Evolutionary conservation across 139 green algal genomes (phyloP), one percentile per base, ranked within the genome.

Genomic region (Mychonastes homosphaera): DNA sequence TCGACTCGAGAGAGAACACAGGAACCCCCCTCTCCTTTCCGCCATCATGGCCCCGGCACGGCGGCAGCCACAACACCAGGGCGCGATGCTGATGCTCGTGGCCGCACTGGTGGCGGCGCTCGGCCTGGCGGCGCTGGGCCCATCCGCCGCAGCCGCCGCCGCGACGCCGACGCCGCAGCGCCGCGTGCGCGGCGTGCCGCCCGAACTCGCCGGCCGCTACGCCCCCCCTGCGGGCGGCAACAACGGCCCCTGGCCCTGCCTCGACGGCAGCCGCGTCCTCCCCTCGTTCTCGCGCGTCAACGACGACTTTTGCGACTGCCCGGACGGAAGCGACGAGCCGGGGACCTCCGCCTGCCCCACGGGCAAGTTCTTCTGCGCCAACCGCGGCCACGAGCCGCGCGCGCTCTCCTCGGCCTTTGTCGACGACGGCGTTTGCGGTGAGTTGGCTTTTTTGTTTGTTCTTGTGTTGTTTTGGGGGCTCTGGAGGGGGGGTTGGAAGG

Each of bases 221-320:
- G 33, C 57, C 12, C 51, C 58, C 7, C 21, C 44, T n/a, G n/a
- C n/a, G n/a, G n/a, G n/a, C n/a, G n/a, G n/a, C n/a, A n/a, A n/a
- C 0, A 55, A 58, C 0, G 63, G 60, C 12, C 68, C 50, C 1
- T 94, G 90, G 41, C 58, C 36, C 0, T 94, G 86, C 50, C 47
- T 88, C 10, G 80, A 90, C 58, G 80, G 86, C 4, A 48, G 21
- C 7, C 71, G 71, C 30, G 70, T 39, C 1, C 74, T 97, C 4
- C 59, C 72, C 7, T n/a, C n/a, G n/a, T 72, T 75, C 30, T 6
- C 39, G 2, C 64, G 62, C 0, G 70, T 98, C 7, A 97, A 98
- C 61, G 91, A 98, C 55, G 76, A 91, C 58, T 96, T 87, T 66
- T 98, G 91, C 63, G 91, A 98, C 57, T 98, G 91, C 73, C 23